Conservation (phyloP, 331 rosid genomes). For the Phaseolus coccineus region DNA sequence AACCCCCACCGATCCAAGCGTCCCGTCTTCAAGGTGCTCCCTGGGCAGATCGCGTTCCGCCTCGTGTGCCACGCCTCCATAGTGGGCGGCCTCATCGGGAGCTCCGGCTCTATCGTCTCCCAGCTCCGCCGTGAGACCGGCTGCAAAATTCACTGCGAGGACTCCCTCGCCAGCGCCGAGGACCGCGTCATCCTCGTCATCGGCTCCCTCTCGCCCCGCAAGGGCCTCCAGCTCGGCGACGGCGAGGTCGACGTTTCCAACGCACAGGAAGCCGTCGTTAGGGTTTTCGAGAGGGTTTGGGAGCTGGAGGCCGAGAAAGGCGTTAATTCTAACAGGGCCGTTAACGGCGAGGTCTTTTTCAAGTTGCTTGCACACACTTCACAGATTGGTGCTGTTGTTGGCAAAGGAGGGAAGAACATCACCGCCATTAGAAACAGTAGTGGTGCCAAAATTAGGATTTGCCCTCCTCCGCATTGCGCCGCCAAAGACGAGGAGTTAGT, state of each 20-base stretch:
- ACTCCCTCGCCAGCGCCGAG: constrained; percentile 42
- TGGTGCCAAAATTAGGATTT: constrained; percentile 61
- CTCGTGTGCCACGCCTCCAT: constrained; percentile 53
- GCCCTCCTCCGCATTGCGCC: constrained; percentile 54
- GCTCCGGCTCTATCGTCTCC: constrained; percentile 54
- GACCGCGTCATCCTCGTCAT: constrained; percentile 54
- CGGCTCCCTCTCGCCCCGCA: constrained; percentile 45
- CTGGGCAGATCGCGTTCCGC: constrained; percentile 62
- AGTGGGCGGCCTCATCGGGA: constrained; percentile 60
- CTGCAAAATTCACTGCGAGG: constrained; percentile 60
- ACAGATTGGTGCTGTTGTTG: constrained; percentile 67
- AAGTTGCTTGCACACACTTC: constrained; percentile 60
- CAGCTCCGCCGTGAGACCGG: constrained; percentile 65
- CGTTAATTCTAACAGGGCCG: not conserved
- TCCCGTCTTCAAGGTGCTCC: constrained; percentile 44
- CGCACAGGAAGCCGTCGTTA: constrained; percentile 66
- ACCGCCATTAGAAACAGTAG: constrained; percentile 54
- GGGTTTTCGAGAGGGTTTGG: constrained; percentile 70
- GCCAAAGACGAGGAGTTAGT: constrained; percentile 58
- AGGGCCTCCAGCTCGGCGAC: constrained; percentile 40
- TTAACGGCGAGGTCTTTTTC: constrained; percentile 49
- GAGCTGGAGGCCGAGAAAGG: constrained; percentile 48
- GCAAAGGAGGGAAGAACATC: constrained; percentile 67
- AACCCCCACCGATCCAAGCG: constrained; percentile 30
- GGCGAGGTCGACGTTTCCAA: constrained; percentile 50